A percentile compares a stretch with the other conserved stretches of the same genome.
These are phyloP conservation scores for Colletotrichum theobromicola DNA, from an alignment of 2,329 filamentous ascomycete genomes.

Conservation along the genomic window DNA sequence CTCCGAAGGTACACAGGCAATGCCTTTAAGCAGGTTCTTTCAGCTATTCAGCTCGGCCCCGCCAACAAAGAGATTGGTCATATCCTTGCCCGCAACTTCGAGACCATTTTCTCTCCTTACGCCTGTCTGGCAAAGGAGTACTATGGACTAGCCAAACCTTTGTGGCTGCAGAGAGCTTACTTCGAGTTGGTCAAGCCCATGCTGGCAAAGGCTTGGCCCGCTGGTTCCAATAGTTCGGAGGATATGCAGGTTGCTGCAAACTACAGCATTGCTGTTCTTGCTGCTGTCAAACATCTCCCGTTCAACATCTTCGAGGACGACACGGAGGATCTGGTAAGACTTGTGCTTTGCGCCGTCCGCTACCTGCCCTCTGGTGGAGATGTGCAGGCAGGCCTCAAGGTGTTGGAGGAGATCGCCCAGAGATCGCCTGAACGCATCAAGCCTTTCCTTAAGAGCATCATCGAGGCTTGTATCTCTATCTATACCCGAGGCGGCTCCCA, in stretches of 20 bases:
- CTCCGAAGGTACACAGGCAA: constrained; percentile 42
- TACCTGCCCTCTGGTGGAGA: constrained; percentile 47
- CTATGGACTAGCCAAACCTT: constrained; percentile 45
- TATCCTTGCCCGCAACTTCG: constrained; percentile 45
- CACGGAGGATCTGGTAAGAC: constrained; percentile 48
- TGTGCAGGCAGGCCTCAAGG: constrained; percentile 50
- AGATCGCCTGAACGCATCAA: constrained; percentile 50
- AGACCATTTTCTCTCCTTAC: constrained; percentile 46
- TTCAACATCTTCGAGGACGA: constrained; percentile 60
- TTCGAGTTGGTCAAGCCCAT: constrained; percentile 51
- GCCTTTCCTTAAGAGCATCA: constrained; percentile 53
- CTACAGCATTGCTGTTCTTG: constrained; percentile 52
- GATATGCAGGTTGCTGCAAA: constrained; percentile 36
- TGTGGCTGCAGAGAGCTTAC: constrained; percentile 57
- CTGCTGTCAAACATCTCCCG: constrained; percentile 53
- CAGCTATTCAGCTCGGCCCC: constrained; percentile 27
- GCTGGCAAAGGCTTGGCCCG: constrained; percentile 46
- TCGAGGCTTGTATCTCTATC: constrained; percentile 46
- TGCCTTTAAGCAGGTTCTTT: constrained; percentile 39
- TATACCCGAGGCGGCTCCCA: constrained; percentile 26
- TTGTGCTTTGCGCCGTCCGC: constrained; percentile 53
- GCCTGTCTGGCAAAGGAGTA: constrained; percentile 42
- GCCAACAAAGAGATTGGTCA: constrained; percentile 38
- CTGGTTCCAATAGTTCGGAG: constrained; percentile 26
- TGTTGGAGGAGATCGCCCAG: constrained; percentile 53